phyloP scores from a whole-genome alignment of 2,329 filamentous ascomycete species.

The Ceratocystis huliohia region DNA sequence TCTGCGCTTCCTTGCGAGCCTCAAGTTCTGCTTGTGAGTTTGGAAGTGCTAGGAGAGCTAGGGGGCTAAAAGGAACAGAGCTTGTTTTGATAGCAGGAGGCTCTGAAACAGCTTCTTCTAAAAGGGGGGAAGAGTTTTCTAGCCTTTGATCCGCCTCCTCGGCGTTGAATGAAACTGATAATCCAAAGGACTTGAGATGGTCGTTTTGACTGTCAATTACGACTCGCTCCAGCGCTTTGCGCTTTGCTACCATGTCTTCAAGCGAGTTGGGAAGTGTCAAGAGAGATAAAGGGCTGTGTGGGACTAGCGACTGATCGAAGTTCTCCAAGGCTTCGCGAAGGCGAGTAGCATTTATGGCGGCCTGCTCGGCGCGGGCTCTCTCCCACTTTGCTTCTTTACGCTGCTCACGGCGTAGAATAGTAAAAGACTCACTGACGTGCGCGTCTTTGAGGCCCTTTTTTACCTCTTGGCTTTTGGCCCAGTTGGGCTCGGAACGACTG shows the following conservation, averaged over 20 bases:
- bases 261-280: conserved; percentile 45
- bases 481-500: conserved; percentile 88
- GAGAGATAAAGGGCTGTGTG: conserved; percentile 34
- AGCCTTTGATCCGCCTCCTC: not conserved
- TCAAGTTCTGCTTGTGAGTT: conserved; percentile 14
- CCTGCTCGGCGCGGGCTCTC: conserved; percentile 72
- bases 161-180: not conserved
- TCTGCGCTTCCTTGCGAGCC: not conserved
- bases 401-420: conserved; percentile 62
- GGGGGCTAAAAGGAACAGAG: conserved; percentile 13
- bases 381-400: conserved; percentile 80
- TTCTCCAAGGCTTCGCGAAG: conserved; percentile 32
- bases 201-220: conserved; percentile 17
- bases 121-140: not conserved
- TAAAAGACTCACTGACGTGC: conserved; percentile 71
- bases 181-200: conserved; percentile 15
- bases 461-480: conserved; percentile 72
- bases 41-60: conserved; percentile 10
- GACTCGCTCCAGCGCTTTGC: conserved; percentile 5
- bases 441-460: conserved; percentile 50
- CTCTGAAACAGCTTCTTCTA: not conserved
- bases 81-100: not conserved
- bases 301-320: conserved; percentile 22
- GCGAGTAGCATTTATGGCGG: conserved; percentile 62
- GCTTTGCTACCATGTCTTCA: conserved; percentile 27